Evolutionary conservation across 2,329 filamentous ascomycete genomes (phyloP).

Genomic region (Trichoderma atroviride): DNA sequence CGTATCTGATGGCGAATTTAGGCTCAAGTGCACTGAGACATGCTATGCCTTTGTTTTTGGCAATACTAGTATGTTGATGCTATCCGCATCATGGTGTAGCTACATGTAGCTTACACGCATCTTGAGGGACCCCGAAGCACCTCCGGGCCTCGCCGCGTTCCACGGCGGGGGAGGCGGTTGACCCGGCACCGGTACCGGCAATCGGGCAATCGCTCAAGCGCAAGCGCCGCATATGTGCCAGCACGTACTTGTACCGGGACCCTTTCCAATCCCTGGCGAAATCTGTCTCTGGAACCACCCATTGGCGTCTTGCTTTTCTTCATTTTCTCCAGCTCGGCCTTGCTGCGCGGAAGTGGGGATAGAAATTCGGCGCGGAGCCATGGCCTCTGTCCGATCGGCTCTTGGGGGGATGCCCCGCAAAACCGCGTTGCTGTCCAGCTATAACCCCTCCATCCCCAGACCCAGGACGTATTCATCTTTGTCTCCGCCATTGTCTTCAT

Average conservation of each 20-base stretch:
- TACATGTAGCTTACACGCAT: neutral
- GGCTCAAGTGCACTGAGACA: neutral
- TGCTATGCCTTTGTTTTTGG: neutral
- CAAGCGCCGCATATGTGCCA: neutral
- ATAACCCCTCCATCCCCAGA: constrained; percentile 35
- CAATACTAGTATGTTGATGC: neutral
- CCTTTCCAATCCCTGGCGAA: neutral
- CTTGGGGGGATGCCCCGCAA: constrained; percentile 37
- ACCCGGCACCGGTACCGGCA: constrained; percentile 25
- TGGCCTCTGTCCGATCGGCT: constrained; percentile 35
- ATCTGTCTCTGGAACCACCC: neutral
- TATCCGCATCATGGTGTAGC: neutral
- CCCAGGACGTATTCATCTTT: constrained; percentile 18
- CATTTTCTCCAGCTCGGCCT: constrained; percentile 10
- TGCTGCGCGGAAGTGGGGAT: constrained; percentile 13
- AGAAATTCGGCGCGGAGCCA: constrained; percentile 19
- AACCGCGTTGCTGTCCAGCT: constrained; percentile 27
- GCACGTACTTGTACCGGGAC: neutral
- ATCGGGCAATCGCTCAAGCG: constrained; percentile 25
- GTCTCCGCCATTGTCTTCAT: neutral
- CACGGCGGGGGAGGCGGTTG: constrained; percentile 19
- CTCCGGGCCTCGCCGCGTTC: constrained; percentile 24
- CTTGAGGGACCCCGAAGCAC: neutral
- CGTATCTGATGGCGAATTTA: neutral
- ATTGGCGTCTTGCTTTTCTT: constrained; percentile 10